A percentile compares a stretch with the other conserved stretches of the same genome.
phyloP scores from a whole-genome alignment of 306 rosid species.

The Nissolia schottii region DNA sequence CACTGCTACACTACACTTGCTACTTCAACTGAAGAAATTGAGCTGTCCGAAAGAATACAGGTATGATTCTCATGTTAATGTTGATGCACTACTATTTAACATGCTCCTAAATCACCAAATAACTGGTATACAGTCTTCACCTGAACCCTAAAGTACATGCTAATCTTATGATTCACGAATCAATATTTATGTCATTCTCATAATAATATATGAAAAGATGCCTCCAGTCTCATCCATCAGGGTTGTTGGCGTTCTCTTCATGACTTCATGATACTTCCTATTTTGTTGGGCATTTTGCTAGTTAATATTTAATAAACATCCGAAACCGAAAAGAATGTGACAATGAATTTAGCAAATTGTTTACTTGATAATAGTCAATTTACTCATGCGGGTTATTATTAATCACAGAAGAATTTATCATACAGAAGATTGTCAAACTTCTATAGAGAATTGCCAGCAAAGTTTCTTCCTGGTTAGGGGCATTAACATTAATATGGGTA shows the following conservation, averaged over 20 bases:
- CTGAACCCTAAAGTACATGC: conserved; percentile 1
- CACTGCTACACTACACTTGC: conserved; percentile 67
- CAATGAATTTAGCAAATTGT: neutral
- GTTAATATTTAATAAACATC: conserved; percentile 1
- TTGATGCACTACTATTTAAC: conserved; percentile 5
- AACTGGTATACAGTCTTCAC: conserved; percentile 8
- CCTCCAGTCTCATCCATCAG: neutral
- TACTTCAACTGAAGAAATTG: conserved; percentile 65
- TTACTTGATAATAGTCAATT: conserved; percentile 4
- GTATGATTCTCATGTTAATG: conserved; percentile 36
- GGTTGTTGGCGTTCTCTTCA: conserved; percentile 1
- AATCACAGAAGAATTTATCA: neutral
- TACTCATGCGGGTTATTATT: neutral
- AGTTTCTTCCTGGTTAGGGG: neutral
- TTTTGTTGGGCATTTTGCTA: neutral
- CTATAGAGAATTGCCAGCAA: neutral
- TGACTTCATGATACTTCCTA: conserved; percentile 16
- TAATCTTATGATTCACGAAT: neutral
- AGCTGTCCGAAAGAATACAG: conserved; percentile 92
- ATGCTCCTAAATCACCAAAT: conserved; percentile 17
- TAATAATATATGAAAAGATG: neutral
- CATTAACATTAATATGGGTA: too few species aligned
- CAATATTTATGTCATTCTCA: conserved; percentile 3
- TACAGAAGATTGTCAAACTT: neutral
- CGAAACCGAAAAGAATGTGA: neutral